Percentiles rank a stretch among this genome's conserved stretches.
Evolutionary conservation across 2,329 filamentous ascomycete species (phyloP).

Genomic region (Neonectria magnoliae): DNA sequence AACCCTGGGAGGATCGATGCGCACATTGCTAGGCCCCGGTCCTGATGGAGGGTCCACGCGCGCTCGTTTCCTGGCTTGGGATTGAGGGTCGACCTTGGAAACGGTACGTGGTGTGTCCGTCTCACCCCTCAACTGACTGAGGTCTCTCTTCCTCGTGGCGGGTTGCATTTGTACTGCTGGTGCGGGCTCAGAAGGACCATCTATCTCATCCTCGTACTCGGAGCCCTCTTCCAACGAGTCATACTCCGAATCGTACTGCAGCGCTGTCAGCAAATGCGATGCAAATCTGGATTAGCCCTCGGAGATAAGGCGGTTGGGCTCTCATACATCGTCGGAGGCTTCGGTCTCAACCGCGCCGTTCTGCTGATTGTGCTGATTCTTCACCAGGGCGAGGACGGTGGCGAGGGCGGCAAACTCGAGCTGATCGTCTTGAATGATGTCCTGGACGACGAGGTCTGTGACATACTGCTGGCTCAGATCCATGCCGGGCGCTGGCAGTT

Average conservation of each 20-base stretch:
- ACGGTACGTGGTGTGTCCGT: slow-evolving; percentile 19
- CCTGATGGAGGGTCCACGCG: slow-evolving; percentile 16
- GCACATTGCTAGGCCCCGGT: background rate
- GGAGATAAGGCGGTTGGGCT: background rate
- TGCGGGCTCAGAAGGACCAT: background rate
- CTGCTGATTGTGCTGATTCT: slow-evolving; percentile 1
- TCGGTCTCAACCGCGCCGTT: background rate
- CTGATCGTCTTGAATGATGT: slow-evolving; percentile 23
- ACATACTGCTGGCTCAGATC: slow-evolving; percentile 1
- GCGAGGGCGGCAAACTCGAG: slow-evolving; percentile 24
- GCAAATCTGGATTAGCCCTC: background rate
- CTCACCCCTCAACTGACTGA: slow-evolving; percentile 25
- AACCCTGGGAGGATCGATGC: background rate
- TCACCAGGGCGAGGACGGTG: slow-evolving; percentile 16
- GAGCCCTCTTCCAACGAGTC: slow-evolving; percentile 1
- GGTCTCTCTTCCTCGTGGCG: slow-evolving; percentile 26
- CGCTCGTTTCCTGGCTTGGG: slow-evolving; percentile 28
- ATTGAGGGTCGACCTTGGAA: slow-evolving; percentile 14
- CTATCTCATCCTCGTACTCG: slow-evolving; percentile 14
- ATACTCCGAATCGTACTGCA: slow-evolving; percentile 27
- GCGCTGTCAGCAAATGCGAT: background rate
- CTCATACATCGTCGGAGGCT: slow-evolving; percentile 30
- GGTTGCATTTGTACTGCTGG: slow-evolving; percentile 4
- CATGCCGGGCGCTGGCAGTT: background rate
- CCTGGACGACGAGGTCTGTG: slow-evolving; percentile 22